Percentiles rank a stretch among this genome's conserved stretches.
Evolutionary conservation across 768 basidiomycete genomes (phyloP).

Genomic region (Tricholoma furcatifolium): DNA sequence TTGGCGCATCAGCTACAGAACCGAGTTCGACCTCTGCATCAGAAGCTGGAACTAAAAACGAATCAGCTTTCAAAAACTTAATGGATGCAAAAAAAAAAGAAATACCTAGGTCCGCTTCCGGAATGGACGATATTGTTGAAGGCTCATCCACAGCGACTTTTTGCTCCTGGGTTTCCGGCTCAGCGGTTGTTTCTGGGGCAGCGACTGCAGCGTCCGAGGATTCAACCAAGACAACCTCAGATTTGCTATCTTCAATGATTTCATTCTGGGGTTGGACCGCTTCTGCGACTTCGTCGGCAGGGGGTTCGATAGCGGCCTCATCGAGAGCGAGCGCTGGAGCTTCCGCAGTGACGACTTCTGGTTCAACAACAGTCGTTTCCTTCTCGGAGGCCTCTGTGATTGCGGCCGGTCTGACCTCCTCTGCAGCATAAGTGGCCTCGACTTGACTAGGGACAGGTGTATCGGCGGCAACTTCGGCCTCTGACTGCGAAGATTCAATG

Average conservation of each 20-base stretch:
- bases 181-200: neutral
- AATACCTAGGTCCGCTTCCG: neutral
- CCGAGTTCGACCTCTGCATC: neutral
- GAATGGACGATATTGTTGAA: neutral
- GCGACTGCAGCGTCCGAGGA: neutral
- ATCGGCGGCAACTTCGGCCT: neutral
- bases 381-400: neutral
- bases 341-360: neutral
- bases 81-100: neutral
- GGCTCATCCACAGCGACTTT: neutral
- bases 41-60: neutral
- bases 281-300: neutral
- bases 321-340: too few relatives aligned
- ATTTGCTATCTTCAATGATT: neutral
- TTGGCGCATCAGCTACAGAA: neutral
- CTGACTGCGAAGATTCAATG: neutral
- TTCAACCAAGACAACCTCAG: neutral
- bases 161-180: neutral
- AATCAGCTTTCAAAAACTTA: neutral
- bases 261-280: neutral
- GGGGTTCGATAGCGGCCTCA: neutral
- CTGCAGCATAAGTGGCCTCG: neutral
- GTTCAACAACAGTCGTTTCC: neutral
- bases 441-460: neutral
- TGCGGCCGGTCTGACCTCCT: neutral